Conservation (phyloP, 148 eudicot genomes). For the Fagopyrum esculentum region DNA sequence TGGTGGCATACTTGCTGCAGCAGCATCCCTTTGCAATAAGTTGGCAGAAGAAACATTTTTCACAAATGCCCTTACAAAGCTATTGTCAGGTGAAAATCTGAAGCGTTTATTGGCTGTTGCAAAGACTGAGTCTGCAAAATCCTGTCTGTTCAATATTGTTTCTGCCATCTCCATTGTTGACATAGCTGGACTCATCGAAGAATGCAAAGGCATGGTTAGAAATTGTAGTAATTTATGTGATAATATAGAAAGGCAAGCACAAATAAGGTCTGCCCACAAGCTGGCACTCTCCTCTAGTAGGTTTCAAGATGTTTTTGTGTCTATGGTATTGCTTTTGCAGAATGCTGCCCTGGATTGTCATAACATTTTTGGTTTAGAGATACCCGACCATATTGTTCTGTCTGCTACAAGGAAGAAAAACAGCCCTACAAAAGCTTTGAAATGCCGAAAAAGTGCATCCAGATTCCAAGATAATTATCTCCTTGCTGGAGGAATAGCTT, state of each 20-base stretch:
- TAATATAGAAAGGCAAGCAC: constrained; percentile 50
- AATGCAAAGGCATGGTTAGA: constrained; percentile 55
- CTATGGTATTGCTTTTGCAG: constrained; percentile 37
- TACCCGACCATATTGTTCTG: constrained; percentile 27
- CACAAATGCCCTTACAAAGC: constrained; percentile 35
- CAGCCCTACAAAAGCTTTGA: constrained; percentile 27
- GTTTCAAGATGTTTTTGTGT: constrained; percentile 64
- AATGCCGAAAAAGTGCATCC: constrained; percentile 28
- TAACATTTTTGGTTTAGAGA: constrained; percentile 37
- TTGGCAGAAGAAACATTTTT: constrained; percentile 41
- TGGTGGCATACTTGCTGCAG: constrained; percentile 61
- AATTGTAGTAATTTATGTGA: constrained; percentile 45
- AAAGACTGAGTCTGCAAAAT: constrained; percentile 36
- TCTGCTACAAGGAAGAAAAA: constrained; percentile 44
- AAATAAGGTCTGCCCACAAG: constrained; percentile 78
- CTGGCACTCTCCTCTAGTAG: constrained; percentile 62
- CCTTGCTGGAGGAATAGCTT: constrained; percentile 60
- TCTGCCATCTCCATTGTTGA: constrained; percentile 41
- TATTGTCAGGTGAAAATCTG: constrained; percentile 56
- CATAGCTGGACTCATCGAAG: constrained; percentile 42
- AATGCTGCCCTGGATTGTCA: constrained; percentile 47
- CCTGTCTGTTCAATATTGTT: constrained; percentile 60
- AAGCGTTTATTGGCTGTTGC: constrained; percentile 56
- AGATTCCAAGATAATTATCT: constrained; percentile 52
- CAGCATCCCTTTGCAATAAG: constrained; percentile 50